Base-by-base conservation (phyloP, 306 rosid genomes). In the Prunus mongolica region DNA sequence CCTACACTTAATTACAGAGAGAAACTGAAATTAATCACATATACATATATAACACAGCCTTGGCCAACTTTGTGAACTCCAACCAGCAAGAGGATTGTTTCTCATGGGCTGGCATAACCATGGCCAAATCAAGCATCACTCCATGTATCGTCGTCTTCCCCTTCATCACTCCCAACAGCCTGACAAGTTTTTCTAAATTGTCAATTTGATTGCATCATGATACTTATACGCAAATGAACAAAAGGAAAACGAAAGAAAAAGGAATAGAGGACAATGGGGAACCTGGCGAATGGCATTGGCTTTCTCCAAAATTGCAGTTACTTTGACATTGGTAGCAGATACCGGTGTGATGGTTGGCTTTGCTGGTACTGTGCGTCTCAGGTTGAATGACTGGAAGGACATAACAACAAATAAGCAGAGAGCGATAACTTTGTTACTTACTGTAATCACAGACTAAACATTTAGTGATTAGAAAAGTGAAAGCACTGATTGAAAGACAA, bases 201-300 rank as follows among this genome's bases (percentile, higher is more conserved):
- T 77, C 67, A 66, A 55, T 55, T 12, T 1, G n/a, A 62, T 22
- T 22, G 70, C 41, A 16, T 49, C 16, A 58, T 30, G 44, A 38
- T 38, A 12, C 51, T 9, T 47, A 47, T 50, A 41, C 57, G 28
- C 18, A 47, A 64, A 64, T 14, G 63, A 63, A 65, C 12, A 41
- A 49, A 69, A 73, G 50, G 25, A 9, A 46, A 55, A 27, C 27
- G n/a, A 60, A 45, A 28, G 55, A 15, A 63, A 63, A 67, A 32
- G 32, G 55, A 20, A 2, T 2, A 69, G 55, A 34, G 12, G 15
- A 19, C 5, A n/a, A 19, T 70, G 57, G 30, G 34, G 74, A 85
- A 95, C 99, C 97, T 89, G 99, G 80, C 97, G 97, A 67, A 95
- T 95, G 61, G 99, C 97, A 47, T 82, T 90, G 76, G 99, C 99